Conservation (phyloP, 305 asterid genomes). For the Plantago coronopus region DNA sequence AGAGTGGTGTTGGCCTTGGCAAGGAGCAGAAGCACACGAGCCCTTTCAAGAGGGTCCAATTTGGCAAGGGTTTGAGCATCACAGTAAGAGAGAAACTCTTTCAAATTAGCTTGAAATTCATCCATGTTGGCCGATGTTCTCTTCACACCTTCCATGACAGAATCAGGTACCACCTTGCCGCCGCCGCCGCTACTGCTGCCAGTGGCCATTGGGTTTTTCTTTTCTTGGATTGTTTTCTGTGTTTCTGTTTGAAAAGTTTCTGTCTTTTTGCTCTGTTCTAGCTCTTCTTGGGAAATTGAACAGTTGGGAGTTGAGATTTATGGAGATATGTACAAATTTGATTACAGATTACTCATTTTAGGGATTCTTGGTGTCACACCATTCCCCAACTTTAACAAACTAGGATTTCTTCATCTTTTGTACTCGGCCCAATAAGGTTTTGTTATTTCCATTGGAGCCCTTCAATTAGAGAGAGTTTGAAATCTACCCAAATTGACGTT, state of each 20-base stretch:
- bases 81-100: conserved; percentile 55
- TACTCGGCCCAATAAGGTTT: neutral
- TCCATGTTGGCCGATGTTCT: conserved; percentile 66
- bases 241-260: no score
- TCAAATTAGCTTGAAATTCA: conserved; percentile 58
- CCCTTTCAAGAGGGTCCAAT: conserved; percentile 81
- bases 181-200: conserved; percentile 41
- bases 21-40: conserved; percentile 59
- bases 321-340: neutral
- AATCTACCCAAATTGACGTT: neutral
- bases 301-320: neutral
- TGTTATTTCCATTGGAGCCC: neutral
- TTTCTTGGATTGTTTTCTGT: neutral
- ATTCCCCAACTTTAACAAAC: neutral
- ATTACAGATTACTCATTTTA: neutral
- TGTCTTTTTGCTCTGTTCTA: neutral
- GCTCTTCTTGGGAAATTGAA: neutral
- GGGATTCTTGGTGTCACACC: no score
- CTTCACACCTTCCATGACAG: conserved; percentile 65
- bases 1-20: conserved; percentile 70
- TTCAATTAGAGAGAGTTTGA: neutral
- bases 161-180: conserved; percentile 54
- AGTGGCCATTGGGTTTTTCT: conserved; percentile 36
- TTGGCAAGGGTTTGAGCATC: conserved; percentile 56
- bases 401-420: no score